These are phyloP conservation scores for Blastobotrys petasosporus DNA, from an alignment of 1,139 yeast species.

Conservation along the genomic window DNA sequence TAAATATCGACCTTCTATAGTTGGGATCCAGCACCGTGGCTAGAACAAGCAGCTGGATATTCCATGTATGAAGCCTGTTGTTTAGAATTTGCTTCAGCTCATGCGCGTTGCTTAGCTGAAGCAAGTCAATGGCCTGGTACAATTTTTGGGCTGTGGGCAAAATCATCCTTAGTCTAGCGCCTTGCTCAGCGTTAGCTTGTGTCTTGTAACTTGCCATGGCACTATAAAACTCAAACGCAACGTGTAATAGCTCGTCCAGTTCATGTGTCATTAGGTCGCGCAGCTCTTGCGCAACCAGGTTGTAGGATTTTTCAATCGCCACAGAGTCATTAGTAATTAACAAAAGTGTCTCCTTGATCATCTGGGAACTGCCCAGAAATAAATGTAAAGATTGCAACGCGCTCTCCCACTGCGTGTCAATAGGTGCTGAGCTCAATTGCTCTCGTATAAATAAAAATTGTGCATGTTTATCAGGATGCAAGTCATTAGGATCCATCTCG, in stretches of 20 bases:
- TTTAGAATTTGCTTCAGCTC: constrained; percentile 6
- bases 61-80: constrained; percentile 12
- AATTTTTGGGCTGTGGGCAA: constrained; percentile 10
- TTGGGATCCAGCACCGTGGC: constrained; percentile 12
- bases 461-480: too few species aligned
- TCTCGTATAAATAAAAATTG: too few species aligned
- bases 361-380: too few species aligned
- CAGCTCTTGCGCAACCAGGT: background rate
- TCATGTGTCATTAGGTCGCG: background rate
- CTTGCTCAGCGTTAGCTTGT: background rate
- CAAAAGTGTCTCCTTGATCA: too few species aligned
- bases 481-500: background rate
- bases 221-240: too few species aligned
- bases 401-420: too few species aligned
- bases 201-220: constrained; percentile 3
- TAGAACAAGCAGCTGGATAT: constrained; percentile 10
- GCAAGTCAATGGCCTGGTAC: constrained; percentile 8
- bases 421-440: too few species aligned
- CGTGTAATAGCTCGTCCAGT: background rate
- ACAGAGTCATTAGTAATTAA: too few species aligned
- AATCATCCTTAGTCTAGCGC: constrained; percentile 11
- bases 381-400: too few species aligned
- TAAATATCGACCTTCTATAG: constrained; percentile 8
- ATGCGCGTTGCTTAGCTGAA: background rate
- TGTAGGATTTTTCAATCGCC: too few species aligned